Evolutionary conservation across 257 asterid genomes (phyloP), one percentile per base, ranked within the genome.

Genomic region (Salvia splendens): DNA sequence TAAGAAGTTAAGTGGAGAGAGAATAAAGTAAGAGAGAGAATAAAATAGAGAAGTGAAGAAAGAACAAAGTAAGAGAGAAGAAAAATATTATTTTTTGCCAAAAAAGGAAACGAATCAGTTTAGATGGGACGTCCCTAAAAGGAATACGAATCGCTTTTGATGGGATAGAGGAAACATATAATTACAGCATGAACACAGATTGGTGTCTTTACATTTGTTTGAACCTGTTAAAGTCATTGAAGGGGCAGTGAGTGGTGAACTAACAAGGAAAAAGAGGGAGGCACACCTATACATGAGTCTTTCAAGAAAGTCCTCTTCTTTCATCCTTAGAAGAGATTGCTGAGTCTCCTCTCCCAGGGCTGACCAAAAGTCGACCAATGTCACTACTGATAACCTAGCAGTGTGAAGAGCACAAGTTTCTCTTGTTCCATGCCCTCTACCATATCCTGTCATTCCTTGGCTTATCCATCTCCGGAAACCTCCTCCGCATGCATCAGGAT

Each of bases 401-500:
- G 96, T 94, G 78, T 94, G 99, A 66, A 94, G 96, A 38, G 99
- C 99, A 76, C 99, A 91, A 4, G 97, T 87, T 81, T 94, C 99
- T 73, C 99, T 86, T 8, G 95, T 84, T 68, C 93, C 99, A 76
- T 89, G 95, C 61, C 83, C 91, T 83, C 96, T 83, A 48, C 96
- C 93, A 76, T 84, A 86, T 64, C 91, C 90, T 35, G 78, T 77
- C 78, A 83, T 69, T 76, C 95, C 98, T 82, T 91, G 99, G 81
- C 96, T 91, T 79, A 87, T 87, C 99, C 99, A 94, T 77, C 99
- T 98, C 70, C 98, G 84, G 61, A 90, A 91, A 80, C 95, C 95
- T 78, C 98, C 99, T 11, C 99, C 99, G 75, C 99, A 94, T 55
- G 98, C 98, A 86, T 94, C 99, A 35, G 97, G 98, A 84, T 94